These are phyloP conservation scores for Xanthoconium purpureum DNA, from an alignment of 768 basidiomycete genomes.

Conservation along the genomic window DNA sequence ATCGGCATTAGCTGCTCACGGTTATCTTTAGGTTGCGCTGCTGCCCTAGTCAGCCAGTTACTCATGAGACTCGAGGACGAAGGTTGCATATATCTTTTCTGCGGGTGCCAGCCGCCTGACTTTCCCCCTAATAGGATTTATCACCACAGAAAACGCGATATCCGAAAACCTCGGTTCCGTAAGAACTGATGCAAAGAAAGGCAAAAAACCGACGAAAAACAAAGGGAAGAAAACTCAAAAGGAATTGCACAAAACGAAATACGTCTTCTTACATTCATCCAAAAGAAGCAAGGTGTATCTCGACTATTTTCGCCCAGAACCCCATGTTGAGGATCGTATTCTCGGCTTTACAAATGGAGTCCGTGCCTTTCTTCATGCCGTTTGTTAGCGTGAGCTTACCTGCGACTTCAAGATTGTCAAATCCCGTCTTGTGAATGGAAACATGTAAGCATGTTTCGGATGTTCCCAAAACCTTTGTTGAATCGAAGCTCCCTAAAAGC, in stretches of 20 bases:
- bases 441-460: constrained; percentile 6
- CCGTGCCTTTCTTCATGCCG: constrained; percentile 15
- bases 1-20: constrained; percentile 4
- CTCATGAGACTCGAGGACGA: constrained; percentile 69
- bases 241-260: constrained; percentile 54
- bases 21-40: constrained; percentile 45
- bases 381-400: neutral
- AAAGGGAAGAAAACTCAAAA: constrained; percentile 45
- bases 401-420: constrained; percentile 8
- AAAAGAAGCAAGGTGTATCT: constrained; percentile 47
- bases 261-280: constrained; percentile 52
- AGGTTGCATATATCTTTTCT: constrained; percentile 39
- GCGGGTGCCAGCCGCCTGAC: constrained; percentile 4
- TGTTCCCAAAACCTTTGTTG: neutral
- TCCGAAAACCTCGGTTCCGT: constrained; percentile 49
- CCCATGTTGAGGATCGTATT: constrained; percentile 55
- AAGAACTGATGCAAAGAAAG: constrained; percentile 37
- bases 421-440: constrained; percentile 10
- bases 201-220: constrained; percentile 40
- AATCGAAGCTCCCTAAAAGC: constrained; percentile 3
- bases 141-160: constrained; percentile 47
- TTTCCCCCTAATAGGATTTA: constrained; percentile 48
- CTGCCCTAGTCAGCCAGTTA: constrained; percentile 55
- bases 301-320: constrained; percentile 68
- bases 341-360: constrained; percentile 62